Base-by-base conservation (phyloP, 805 yeast species). In the Brettanomyces custersianus region DNA sequence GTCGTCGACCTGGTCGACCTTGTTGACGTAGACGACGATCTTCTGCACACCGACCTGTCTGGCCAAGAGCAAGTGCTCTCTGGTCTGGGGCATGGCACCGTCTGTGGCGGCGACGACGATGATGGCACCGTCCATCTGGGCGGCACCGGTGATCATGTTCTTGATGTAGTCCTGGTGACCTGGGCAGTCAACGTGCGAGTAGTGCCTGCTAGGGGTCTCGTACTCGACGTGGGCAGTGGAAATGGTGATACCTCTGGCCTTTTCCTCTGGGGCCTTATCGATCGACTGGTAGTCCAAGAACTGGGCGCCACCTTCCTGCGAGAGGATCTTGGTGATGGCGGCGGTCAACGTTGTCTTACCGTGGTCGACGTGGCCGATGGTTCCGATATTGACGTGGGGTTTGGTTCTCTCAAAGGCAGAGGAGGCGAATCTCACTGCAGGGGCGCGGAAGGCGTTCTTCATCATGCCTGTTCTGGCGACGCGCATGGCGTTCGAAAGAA, bases 81-180 rank as follows among this genome's bases (percentile, higher is more conserved):
- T 85, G 51, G 98, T 92, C 72, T 92, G 98, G 59, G 96, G 97
- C 97, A 90, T 92, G 70, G 87, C 95, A 58, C 98, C 98, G 59
- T 92, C 98, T 40, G 95, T 72, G 45, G 98, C 98, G 57, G 97
- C 98, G 63, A 92, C 97, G 44, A 90, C 97, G 68, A 90, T 90
- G 54, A 90, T 88, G 49, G 96, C 97, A 73, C 97, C 96, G 65
- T 90, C 97, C 96, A 88, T 88, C 65, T 90, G 95, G 54, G 97
- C 96, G 55, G 97, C 96, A 80, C 97, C 97, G 49, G 96, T 86
- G 64, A 90, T 90, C 97, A 90, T 90, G 68, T 90, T 90, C 73
- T 90, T 90, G 68, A 90, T 90, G 68, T 88, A 90, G 74, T 90
- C 97, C 47, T 94, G 92, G 76, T 90, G 97, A 57, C 97, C 97